A percentile compares a stretch with the other conserved stretches of the same genome.
phyloP scores from a whole-genome alignment of 257 asterid genomes.

The Capsicum baccatum region DNA sequence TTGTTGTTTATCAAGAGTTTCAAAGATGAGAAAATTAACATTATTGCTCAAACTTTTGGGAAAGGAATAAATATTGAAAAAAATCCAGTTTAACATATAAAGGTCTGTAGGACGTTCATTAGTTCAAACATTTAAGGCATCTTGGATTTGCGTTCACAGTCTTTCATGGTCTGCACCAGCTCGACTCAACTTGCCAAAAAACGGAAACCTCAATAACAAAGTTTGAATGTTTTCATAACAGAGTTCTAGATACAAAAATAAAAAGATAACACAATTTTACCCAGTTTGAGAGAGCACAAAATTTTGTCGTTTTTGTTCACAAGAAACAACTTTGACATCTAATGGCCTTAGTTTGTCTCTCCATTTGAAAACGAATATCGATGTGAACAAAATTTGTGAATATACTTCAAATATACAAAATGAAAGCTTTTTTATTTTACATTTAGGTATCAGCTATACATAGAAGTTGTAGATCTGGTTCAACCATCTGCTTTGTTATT shows the following conservation, averaged over 20 bases:
- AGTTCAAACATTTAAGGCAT: not conserved
- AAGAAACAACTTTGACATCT: not conserved
- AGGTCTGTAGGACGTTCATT: not conserved
- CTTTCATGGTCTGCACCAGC: constrained; percentile 26
- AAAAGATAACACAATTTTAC: not conserved
- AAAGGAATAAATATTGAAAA: not conserved
- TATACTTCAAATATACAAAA: not conserved
- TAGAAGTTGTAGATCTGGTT: not conserved
- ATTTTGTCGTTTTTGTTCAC: not conserved
- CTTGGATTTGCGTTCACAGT: constrained; percentile 8
- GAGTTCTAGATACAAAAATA: not conserved
- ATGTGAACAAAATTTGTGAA: not conserved
- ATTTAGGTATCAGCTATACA: not conserved
- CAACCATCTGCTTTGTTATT: constrained; percentile 15
- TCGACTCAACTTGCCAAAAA: not conserved
- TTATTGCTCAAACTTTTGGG: not conserved
- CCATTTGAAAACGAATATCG: not conserved
- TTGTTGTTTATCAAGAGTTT: no score
- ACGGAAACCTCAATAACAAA: not conserved
- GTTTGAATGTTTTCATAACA: not conserved
- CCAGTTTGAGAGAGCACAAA: not conserved
- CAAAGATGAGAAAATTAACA: no score
- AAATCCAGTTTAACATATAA: constrained; percentile 1
- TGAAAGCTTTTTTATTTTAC: not conserved
- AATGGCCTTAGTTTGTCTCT: not conserved